Evolutionary conservation across 2,329 filamentous ascomycete genomes (phyloP).

Genomic region (Thielaviopsis punctulata): DNA sequence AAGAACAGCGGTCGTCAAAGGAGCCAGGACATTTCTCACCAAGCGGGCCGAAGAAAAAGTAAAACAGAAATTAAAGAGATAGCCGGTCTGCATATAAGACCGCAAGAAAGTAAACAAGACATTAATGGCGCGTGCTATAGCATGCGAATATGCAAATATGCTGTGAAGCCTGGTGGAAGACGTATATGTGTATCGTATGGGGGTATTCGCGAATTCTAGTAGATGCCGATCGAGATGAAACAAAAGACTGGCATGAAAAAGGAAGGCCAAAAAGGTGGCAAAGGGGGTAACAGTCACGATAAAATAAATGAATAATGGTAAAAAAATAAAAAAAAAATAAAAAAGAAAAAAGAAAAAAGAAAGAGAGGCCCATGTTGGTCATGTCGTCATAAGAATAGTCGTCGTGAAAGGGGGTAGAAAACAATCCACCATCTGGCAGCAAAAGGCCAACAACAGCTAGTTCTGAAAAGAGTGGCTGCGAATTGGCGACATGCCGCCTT

Average conservation of each 20-base stretch:
- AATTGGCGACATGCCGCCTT: background rate
- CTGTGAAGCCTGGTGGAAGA: background rate
- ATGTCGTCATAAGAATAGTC: slow-evolving; percentile 8
- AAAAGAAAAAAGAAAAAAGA: background rate
- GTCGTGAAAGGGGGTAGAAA: background rate
- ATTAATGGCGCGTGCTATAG: background rate
- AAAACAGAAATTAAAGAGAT: background rate
- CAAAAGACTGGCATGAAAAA: background rate
- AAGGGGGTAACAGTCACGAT: background rate
- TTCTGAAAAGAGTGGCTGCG: background rate
- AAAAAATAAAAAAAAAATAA: background rate
- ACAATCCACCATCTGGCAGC: background rate
- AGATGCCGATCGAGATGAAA: background rate
- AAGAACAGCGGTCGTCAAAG: background rate
- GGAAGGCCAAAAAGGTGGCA: background rate
- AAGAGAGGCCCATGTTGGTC: background rate
- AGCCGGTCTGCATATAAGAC: background rate
- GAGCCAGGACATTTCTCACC: background rate
- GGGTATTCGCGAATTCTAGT: background rate
- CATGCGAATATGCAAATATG: background rate
- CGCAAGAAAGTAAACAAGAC: background rate
- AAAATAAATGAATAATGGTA: background rate
- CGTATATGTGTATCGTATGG: background rate
- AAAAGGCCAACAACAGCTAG: background rate
- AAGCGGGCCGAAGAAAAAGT: background rate